phyloP scores from a whole-genome alignment of 2,329 filamentous ascomycete genomes.

The Colletotrichum trifolii region DNA sequence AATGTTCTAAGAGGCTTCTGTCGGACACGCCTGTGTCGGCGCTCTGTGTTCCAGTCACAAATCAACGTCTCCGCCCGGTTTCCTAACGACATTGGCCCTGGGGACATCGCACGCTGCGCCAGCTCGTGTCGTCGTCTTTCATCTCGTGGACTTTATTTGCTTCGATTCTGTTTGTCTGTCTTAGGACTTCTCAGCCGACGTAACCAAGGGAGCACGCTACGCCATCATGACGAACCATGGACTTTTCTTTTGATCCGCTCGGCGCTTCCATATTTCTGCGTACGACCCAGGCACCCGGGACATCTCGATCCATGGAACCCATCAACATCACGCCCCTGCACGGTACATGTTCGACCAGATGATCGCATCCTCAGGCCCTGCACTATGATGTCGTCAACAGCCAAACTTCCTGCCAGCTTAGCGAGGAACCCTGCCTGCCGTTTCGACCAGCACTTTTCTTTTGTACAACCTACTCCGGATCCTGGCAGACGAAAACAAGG shows the following conservation, averaged over 20 bases:
- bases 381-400: too few species aligned
- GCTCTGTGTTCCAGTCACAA: neutral
- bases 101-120: neutral
- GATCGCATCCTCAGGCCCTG: too few species aligned
- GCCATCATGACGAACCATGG: neutral
- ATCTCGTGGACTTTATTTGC: slow-evolving; percentile 29
- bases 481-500: too few species aligned
- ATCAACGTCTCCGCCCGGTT: slow-evolving; percentile 18
- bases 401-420: too few species aligned
- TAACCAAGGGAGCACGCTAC: neutral
- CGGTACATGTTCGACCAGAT: too few species aligned
- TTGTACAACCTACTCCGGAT: too few species aligned
- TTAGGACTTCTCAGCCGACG: neutral
- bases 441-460: too few species aligned
- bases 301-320: neutral
- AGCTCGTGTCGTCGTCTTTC: slow-evolving; percentile 22
- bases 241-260: slow-evolving; percentile 10
- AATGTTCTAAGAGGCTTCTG: neutral
- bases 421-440: too few species aligned
- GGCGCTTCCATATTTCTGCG: neutral
- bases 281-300: neutral
- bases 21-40: slow-evolving; percentile 1
- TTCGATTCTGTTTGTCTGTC: slow-evolving; percentile 16
- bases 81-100: neutral
- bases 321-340: too few species aligned